Evolutionary conservation across 2,329 filamentous ascomycete species (phyloP).

Genomic region (Penicillium sp.): DNA sequence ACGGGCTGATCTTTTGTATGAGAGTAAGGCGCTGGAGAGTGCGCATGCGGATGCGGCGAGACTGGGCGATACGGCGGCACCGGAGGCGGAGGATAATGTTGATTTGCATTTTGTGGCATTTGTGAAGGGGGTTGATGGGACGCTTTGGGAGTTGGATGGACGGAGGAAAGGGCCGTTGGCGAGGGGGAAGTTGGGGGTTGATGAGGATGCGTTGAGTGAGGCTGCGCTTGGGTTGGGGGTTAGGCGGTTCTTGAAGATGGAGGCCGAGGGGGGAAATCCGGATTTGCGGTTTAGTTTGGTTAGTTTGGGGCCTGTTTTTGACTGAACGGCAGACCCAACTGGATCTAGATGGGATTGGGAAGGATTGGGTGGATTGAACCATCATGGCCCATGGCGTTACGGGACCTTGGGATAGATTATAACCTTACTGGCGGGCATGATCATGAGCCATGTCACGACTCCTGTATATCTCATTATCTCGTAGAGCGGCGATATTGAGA

Average conservation of each 20-base stretch:
- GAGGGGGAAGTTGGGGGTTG: slow-evolving; percentile 58
- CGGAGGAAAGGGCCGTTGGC: slow-evolving; percentile 71
- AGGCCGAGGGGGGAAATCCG: slow-evolving; percentile 57
- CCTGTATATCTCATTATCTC: too few relatives aligned
- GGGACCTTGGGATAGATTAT: neutral
- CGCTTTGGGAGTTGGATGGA: slow-evolving; percentile 81
- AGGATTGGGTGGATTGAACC: neutral
- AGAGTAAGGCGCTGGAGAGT: slow-evolving; percentile 70
- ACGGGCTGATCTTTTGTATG: slow-evolving; percentile 74
- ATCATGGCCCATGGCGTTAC: neutral
- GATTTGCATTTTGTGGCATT: slow-evolving; percentile 97
- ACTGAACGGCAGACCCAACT: slow-evolving; percentile 34
- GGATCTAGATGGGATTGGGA: neutral
- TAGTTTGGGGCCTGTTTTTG: slow-evolving; percentile 58
- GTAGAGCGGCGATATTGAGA: too few relatives aligned
- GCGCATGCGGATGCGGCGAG: slow-evolving; percentile 78
- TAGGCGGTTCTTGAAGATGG: slow-evolving; percentile 60
- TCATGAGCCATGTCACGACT: neutral
- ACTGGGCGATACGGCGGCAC: slow-evolving; percentile 76
- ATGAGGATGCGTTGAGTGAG: slow-evolving; percentile 73
- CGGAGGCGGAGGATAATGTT: slow-evolving; percentile 75
- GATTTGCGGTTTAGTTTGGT: slow-evolving; percentile 65
- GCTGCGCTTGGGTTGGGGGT: slow-evolving; percentile 73
- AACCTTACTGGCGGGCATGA: too few relatives aligned
- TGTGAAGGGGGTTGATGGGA: slow-evolving; percentile 71